A percentile compares a stretch with the other conserved stretches of the same genome.
phyloP scores from a whole-genome alignment of 2,329 filamentous ascomycete species.

The Aspergillus sp. region DNA sequence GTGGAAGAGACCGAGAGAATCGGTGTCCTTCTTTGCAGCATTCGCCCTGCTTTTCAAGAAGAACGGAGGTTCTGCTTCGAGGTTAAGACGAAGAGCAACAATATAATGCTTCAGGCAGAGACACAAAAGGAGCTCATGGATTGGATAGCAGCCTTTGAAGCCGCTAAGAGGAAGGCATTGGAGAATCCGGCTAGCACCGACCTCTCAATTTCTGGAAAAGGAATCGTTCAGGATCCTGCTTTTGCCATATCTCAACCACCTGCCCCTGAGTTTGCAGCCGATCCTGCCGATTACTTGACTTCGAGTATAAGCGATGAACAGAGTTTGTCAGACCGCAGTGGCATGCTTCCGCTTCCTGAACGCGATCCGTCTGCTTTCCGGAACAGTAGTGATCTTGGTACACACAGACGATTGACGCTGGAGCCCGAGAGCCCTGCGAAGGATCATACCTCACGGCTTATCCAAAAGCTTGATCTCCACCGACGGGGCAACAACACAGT shows the following conservation, averaged over 20 bases:
- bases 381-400: slow-evolving; percentile 70
- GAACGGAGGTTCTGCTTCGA: slow-evolving; percentile 97
- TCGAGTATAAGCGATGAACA: slow-evolving; percentile 56
- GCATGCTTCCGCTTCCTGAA: slow-evolving; percentile 65
- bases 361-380: slow-evolving; percentile 59
- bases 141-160: slow-evolving; percentile 91
- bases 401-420: slow-evolving; percentile 47
- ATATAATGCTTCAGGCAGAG: slow-evolving; percentile 85
- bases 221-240: slow-evolving; percentile 62
- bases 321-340: slow-evolving; percentile 58
- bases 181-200: slow-evolving; percentile 65
- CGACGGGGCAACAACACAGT: slow-evolving; percentile 68
- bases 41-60: slow-evolving; percentile 86
- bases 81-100: slow-evolving; percentile 95
- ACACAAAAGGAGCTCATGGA: slow-evolving; percentile 89
- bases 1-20: slow-evolving; percentile 97
- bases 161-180: slow-evolving; percentile 88
- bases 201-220: slow-evolving; percentile 42
- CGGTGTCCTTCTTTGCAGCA: slow-evolving; percentile 88
- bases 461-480: slow-evolving; percentile 88
- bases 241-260: slow-evolving; percentile 90
- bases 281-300: slow-evolving; percentile 66
- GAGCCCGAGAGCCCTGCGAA: slow-evolving; percentile 66
- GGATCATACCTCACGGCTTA: slow-evolving; percentile 79
- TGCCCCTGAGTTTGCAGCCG: slow-evolving; percentile 87